Conservation (phyloP, 805 yeast genomes). For the Millerozyma acaciae region DNA sequence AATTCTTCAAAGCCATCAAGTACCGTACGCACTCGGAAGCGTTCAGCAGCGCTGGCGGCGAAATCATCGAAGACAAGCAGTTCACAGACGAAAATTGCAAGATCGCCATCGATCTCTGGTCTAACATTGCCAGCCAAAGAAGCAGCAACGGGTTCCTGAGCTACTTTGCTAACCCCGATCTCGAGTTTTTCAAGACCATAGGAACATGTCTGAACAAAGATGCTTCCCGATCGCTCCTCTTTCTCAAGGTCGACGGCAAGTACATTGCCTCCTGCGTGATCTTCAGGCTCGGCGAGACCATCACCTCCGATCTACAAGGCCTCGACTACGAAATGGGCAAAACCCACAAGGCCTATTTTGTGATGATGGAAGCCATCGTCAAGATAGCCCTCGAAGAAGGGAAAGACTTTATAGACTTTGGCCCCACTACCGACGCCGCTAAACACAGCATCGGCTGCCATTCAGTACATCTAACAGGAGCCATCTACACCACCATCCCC, state of each 20-base stretch:
- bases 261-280: constrained; percentile 39
- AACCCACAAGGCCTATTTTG: constrained; percentile 41
- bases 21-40: constrained; percentile 35
- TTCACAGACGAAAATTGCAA: constrained; percentile 28
- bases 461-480: constrained; percentile 35
- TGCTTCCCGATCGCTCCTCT: constrained; percentile 28
- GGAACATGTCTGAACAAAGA: constrained; percentile 21
- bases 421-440: constrained; percentile 43
- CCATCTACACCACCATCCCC: constrained; percentile 26
- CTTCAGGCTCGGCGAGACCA: constrained; percentile 41
- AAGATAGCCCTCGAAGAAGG: constrained; percentile 35
- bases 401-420: constrained; percentile 39
- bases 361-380: constrained; percentile 45
- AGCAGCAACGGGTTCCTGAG: constrained; percentile 18
- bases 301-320: constrained; percentile 44
- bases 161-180: constrained; percentile 30
- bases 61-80: constrained; percentile 27
- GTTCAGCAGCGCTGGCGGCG: constrained; percentile 32
- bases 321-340: constrained; percentile 36
- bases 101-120: constrained; percentile 32
- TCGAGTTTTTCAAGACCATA: constrained; percentile 24
- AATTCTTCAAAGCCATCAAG: constrained; percentile 38
- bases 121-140: constrained; percentile 37
- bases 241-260: constrained; percentile 33
- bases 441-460: constrained; percentile 38